Conservation (phyloP, 768 basidiomycete species). For the Lentinus brumalis region DNA sequence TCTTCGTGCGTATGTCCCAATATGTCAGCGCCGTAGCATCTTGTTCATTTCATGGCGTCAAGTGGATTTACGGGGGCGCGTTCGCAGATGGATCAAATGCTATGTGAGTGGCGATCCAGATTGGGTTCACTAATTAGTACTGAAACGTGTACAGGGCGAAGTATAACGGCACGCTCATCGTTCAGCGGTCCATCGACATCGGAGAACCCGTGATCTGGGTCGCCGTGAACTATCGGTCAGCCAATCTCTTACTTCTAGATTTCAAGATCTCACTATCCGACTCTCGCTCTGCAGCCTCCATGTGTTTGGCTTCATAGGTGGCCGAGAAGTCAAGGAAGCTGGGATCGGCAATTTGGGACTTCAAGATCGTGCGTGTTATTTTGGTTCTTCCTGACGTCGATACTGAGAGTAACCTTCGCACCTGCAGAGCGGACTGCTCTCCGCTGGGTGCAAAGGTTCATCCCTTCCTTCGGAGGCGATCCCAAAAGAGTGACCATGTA, state of each 20-base stretch:
- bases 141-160: background rate
- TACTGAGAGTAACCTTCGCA: background rate
- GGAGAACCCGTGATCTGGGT: conserved; percentile 52
- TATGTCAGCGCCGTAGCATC: background rate
- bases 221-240: conserved; percentile 49
- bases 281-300: background rate
- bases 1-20: no score
- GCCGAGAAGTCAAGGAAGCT: conserved; percentile 39
- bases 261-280: no score
- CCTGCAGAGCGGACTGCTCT: conserved; percentile 38
- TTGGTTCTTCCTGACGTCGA: background rate
- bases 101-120: background rate
- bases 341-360: conserved; percentile 49
- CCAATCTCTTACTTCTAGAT: no score
- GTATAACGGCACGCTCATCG: conserved; percentile 46
- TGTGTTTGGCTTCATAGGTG: conserved; percentile 42
- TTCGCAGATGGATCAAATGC: conserved; percentile 10
- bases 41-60: no score
- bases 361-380: conserved; percentile 41
- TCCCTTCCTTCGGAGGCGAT: conserved; percentile 45
- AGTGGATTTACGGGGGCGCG: conserved; percentile 16
- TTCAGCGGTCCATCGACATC: conserved; percentile 45
- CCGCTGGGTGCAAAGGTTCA: conserved; percentile 43
- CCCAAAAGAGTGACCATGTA: conserved; percentile 45
- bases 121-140: no score